Evolutionary conservation across 73 alveolate species (phyloP).

Genomic region (Paramecium pentaurelia): DNA sequence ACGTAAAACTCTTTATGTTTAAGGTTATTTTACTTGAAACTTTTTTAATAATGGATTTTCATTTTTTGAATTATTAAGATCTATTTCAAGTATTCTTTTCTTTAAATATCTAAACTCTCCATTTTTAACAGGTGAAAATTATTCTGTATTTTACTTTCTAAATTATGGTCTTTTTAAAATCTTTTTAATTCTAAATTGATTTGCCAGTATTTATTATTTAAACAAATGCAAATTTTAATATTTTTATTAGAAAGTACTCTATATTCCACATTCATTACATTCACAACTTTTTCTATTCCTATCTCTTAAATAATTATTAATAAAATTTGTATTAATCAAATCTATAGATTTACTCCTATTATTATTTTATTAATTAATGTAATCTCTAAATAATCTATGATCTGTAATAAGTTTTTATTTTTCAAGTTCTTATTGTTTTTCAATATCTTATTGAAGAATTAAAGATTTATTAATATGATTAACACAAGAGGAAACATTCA

Average conservation of each 20-base stretch:
- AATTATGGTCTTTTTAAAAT: not conserved
- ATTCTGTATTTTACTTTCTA: not conserved
- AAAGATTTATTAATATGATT: not conserved
- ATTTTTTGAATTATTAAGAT: not conserved
- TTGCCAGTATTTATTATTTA: not conserved
- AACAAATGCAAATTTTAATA: not conserved
- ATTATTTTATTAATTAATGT: not conserved
- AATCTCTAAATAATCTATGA: not conserved
- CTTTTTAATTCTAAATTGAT: slow-evolving; percentile 4
- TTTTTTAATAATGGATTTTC: not conserved
- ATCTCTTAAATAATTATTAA: not conserved
- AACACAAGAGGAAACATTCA: slow-evolving; percentile 8
- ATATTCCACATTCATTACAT: not conserved
- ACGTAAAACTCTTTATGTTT: not conserved
- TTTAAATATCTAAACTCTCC: not conserved
- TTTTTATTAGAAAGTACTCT: not conserved
- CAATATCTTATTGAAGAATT: not conserved
- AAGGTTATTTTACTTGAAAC: not conserved
- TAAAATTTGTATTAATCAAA: not conserved
- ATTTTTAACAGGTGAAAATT: not conserved
- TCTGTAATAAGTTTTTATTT: not conserved
- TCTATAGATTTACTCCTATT: not conserved
- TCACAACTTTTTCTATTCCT: not conserved
- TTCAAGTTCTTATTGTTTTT: not conserved
- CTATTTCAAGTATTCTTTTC: not conserved